These are phyloP conservation scores for Aquilaria sinensis DNA, from an alignment of 345 rosid species.

Conservation along the genomic window DNA sequence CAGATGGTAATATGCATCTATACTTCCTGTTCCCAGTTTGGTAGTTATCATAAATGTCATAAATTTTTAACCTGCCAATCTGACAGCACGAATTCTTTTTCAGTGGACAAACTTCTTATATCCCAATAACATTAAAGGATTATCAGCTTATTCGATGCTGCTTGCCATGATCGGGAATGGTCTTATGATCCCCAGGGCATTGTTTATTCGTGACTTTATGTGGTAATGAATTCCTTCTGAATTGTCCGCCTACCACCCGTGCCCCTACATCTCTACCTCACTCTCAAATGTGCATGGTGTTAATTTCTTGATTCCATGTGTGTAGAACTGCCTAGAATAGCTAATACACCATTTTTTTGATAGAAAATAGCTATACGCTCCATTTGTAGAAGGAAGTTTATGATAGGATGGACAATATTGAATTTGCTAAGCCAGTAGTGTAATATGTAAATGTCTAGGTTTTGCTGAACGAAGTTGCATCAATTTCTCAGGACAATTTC, in stretches of 20 bases:
- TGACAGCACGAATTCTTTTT: slow-evolving; percentile 19
- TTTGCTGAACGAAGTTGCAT: neutral
- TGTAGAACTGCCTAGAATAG: too few species aligned
- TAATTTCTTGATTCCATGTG: too few species aligned
- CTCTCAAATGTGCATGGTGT: too few species aligned
- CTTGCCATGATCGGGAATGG: slow-evolving; percentile 93
- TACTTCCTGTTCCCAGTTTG: neutral
- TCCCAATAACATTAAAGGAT: slow-evolving; percentile 81
- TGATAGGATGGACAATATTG: too few species aligned
- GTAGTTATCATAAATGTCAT: too few species aligned
- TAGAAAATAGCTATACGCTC: too few species aligned
- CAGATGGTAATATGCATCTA: slow-evolving; percentile 54
- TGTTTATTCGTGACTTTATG: slow-evolving; percentile 89
- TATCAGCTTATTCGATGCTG: slow-evolving; percentile 80
- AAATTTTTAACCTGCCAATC: slow-evolving; percentile 4
- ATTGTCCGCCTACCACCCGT: too few species aligned
- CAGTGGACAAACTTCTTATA: slow-evolving; percentile 91
- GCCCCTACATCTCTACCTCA: too few species aligned
- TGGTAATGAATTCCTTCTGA: slow-evolving; percentile 43
- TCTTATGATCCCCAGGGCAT: slow-evolving; percentile 87
- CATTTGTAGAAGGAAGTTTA: too few species aligned
- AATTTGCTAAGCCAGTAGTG: too few species aligned
- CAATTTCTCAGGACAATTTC: neutral
- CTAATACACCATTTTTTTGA: too few species aligned
- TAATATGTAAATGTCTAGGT: neutral